Conservation (phyloP, 2,329 filamentous ascomycete species). For the Microsporum audouinii region DNA sequence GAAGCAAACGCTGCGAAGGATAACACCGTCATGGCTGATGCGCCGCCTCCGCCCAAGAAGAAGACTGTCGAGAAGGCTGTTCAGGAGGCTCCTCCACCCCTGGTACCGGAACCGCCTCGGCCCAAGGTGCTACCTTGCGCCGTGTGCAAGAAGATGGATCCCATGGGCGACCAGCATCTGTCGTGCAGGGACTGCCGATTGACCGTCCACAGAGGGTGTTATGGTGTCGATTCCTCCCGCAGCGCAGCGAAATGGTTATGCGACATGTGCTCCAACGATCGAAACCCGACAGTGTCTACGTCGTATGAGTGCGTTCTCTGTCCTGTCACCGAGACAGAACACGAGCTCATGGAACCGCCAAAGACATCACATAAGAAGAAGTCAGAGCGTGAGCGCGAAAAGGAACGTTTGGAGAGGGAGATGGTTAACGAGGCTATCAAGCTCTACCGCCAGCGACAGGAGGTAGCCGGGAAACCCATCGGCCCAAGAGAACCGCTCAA, state of each 20-base stretch:
- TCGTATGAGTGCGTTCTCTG: slow-evolving; percentile 90
- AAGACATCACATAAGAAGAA: slow-evolving; percentile 79
- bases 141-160: slow-evolving; percentile 65
- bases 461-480: slow-evolving; percentile 68
- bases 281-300: slow-evolving; percentile 83
- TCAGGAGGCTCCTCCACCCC: slow-evolving; percentile 40
- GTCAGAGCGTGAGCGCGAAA: slow-evolving; percentile 79
- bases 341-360: slow-evolving; percentile 73
- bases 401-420: slow-evolving; percentile 75
- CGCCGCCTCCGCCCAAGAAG: slow-evolving; percentile 46
- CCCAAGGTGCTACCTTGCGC: slow-evolving; percentile 71
- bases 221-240: slow-evolving; percentile 65
- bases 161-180: slow-evolving; percentile 58
- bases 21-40: slow-evolving; percentile 30
- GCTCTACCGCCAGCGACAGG: slow-evolving; percentile 72
- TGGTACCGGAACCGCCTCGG: slow-evolving; percentile 67
- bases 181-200: slow-evolving; percentile 80
- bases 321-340: slow-evolving; percentile 66
- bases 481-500: slow-evolving; percentile 86
- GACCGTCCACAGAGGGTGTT: slow-evolving; percentile 84
- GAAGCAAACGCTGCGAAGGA: slow-evolving; percentile 34
- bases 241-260: slow-evolving; percentile 76
- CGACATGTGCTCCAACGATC: slow-evolving; percentile 92
- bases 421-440: slow-evolving; percentile 66
- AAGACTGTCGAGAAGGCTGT: slow-evolving; percentile 45